Evolutionary conservation across 192 early-diverging fungal species (phyloP).

Genomic region (Dissophora ornata): DNA sequence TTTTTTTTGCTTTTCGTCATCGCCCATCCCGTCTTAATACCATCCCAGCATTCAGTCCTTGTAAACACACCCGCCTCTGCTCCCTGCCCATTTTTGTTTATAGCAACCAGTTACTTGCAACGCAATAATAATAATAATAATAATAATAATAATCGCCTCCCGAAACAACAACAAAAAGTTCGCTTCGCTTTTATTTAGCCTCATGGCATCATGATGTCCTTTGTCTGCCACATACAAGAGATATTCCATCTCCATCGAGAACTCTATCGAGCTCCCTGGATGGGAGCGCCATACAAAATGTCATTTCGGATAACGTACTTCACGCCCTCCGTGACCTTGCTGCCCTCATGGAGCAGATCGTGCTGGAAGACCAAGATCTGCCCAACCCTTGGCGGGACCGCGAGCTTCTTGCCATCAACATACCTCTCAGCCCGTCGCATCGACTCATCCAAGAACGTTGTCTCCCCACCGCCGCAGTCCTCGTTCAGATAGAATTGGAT

Average conservation of each 20-base stretch:
- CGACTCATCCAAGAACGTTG: constrained; percentile 48
- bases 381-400: constrained; percentile 36
- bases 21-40: no score
- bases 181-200: no score
- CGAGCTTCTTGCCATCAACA: constrained; percentile 2
- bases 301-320: constrained; percentile 63
- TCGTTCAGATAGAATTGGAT: constrained; percentile 61
- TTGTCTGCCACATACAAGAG: not conserved
- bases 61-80: no score
- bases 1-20: no score
- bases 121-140: no score
- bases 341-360: constrained; percentile 59
- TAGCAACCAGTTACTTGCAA: no score
- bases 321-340: constrained; percentile 41
- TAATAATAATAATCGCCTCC: no score
- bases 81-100: no score
- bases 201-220: no score
- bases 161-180: no score
- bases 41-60: no score
- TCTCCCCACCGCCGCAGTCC: constrained; percentile 57
- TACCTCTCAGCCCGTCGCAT: constrained; percentile 15
- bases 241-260: not conserved
- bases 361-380: constrained; percentile 56
- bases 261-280: no score
- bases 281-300: constrained; percentile 49